Base-by-base conservation (phyloP, 306 rosid genomes). In the Trichosanthes cucumerina region DNA sequence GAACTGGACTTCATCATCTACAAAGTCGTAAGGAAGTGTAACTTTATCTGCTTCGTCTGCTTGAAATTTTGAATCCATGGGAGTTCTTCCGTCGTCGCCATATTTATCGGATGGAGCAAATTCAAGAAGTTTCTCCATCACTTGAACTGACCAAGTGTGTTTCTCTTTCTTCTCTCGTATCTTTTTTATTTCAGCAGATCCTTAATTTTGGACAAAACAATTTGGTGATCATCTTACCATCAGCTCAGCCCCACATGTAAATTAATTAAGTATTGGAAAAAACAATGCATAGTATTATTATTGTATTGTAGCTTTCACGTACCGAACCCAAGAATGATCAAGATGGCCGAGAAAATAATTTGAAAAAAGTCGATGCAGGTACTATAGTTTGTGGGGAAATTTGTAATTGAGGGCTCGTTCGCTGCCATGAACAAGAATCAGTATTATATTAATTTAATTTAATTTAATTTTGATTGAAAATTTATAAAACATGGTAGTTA, bases 281-380 rank as follows among this genome's bases (percentile, higher is more conserved):
- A 28, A 28, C 0, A 2, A 52, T 19, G 23, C 57, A 5, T 52
- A 18, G 3, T 13, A 28, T 28, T 2, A 36, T 36, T 36, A 36
- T 36, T 36, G 39, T 36, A 36, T 36, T 36, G 39, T 36, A 36
- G 39, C 6, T 36, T 36, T 24, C 49, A 19, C 57, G 36, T 72
- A 81, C 87, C 87, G 4, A 1, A 38, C 15, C 83, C 85, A 18
- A 82, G 70, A 36, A 85, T 21, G 64, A 69, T 41, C 54, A 79
- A 23, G 72, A 82, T 41, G 8, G 73, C 71, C 77, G 80, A 68
- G 70, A 36, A 65, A 7, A 72, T 18, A 43, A 79, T n/a, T 69
- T 75, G 44, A 63, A 76, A 18, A 70, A 75, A 60, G 16, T 76
- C 54, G 41, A 81, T 21, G 66, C 80, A 84, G 21, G 82, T 41